Percentiles rank a stretch among this genome's conserved stretches.
Conservation (phyloP, 1,284 basidiomycete species). For the Ceratobasidium sp. region DNA sequence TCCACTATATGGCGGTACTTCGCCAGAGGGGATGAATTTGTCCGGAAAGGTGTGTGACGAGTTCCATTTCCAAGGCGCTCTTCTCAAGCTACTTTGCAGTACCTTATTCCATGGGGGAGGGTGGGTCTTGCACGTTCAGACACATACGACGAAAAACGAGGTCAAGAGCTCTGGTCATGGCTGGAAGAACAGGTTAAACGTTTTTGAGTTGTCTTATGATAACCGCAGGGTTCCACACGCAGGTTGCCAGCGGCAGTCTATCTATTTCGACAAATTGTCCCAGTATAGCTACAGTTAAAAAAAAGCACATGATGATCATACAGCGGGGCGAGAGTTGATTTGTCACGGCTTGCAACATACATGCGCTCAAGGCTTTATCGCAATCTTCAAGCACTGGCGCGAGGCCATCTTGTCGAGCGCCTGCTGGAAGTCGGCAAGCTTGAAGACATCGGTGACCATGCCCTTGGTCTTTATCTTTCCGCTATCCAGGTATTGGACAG, state of each 20-base stretch:
- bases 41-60: constrained; percentile 37
- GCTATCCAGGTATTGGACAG: constrained; percentile 84
- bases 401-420: constrained; percentile 83
- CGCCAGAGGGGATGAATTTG: constrained; percentile 50
- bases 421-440: constrained; percentile 76
- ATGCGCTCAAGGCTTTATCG: constrained; percentile 57
- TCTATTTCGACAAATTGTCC: background rate
- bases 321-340: background rate
- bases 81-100: constrained; percentile 15
- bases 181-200: constrained; percentile 50
- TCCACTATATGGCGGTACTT: constrained; percentile 59
- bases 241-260: too few relatives aligned
- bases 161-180: constrained; percentile 53
- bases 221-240: too few relatives aligned
- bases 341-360: background rate
- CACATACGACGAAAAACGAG: constrained; percentile 45
- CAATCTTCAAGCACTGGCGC: constrained; percentile 67
- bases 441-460: constrained; percentile 81
- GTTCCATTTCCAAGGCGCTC: background rate
- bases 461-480: constrained; percentile 83
- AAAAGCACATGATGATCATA: constrained; percentile 3
- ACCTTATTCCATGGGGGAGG: constrained; percentile 36
- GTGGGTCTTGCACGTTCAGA: constrained; percentile 15
- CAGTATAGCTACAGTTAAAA: constrained; percentile 35
- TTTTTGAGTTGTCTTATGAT: background rate